Evolutionary conservation across 75 land plant genomes (phyloP), one percentile per base, ranked within the genome.

Genomic region (Cryptomeria japonica): DNA sequence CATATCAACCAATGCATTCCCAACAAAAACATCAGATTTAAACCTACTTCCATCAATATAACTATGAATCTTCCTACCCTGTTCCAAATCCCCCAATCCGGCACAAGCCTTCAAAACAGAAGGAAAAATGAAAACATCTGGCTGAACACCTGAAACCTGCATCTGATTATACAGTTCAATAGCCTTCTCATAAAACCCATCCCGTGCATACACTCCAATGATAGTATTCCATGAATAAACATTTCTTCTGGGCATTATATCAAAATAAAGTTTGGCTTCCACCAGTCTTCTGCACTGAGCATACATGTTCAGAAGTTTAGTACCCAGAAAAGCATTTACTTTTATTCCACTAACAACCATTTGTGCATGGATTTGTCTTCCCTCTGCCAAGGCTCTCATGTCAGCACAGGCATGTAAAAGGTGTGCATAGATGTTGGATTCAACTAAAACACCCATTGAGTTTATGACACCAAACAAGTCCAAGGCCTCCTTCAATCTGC

Each of bases 211-310:
- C n/a, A 89, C 93, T 3, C 94, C 93, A 44, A 96, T 87, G 47
- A 96, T 88, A 13, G 94, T 94, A 87, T 93, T 94, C 94, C 94
- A 95, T 1, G 95, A 83, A 76, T 92, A 95, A 2, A 90, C 83
- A 61, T 90, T 91, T 89, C 92, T 90, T 12, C 90, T 77, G 87
- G 87, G 83, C 90, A 94, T 91, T 87, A 41, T 83, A 78, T 91
- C 92, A 76, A 95, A 95, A 87, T 89, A 15, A 4, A 76, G 86
- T 78, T 91, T 80, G 0, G 96, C 96, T 79, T 84, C 82, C 47
- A 8, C 3, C 47, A 95, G 70, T 19, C 84, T 87, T 1, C 90
- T 93, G 83, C 94, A 93, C 49, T 90, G 91, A 4, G 90, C 92
- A 85, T 90, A 94, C 92, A 90, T 89, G 51, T 90, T 87, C 58